A percentile compares a stretch with the other conserved stretches of the same genome.
phyloP scores from a whole-genome alignment of 2,329 filamentous ascomycete species.

The Penicillium psychrosexuale region DNA sequence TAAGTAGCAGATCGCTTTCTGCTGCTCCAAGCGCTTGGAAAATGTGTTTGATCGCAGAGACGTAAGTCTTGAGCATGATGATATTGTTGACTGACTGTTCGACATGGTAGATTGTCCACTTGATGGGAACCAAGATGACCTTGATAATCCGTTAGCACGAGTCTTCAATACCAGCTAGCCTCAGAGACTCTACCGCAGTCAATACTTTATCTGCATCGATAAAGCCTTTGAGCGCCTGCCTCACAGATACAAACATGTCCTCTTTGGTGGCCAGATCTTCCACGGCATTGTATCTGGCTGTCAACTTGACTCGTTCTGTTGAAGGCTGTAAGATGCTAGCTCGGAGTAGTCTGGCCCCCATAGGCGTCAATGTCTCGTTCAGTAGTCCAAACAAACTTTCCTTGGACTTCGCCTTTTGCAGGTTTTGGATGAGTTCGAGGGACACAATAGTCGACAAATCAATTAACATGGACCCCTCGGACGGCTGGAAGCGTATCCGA shows the following conservation, averaged over 20 bases:
- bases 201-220: conserved; percentile 76
- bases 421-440: conserved; percentile 85
- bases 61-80: conserved; percentile 79
- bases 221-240: conserved; percentile 71
- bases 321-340: conserved; percentile 87
- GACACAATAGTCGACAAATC: conserved; percentile 83
- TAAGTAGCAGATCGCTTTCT: conserved; percentile 61
- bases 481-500: conserved; percentile 80
- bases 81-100: conserved; percentile 85
- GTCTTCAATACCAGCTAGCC: neutral
- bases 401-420: conserved; percentile 72
- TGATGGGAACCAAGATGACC: conserved; percentile 72
- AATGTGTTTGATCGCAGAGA: conserved; percentile 64
- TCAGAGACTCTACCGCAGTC: conserved; percentile 57
- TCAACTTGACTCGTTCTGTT: conserved; percentile 66
- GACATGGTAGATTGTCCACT: conserved; percentile 63
- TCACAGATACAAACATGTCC: conserved; percentile 75
- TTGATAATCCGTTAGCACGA: conserved; percentile 35
- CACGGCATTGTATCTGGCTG: conserved; percentile 73
- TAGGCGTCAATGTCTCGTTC: conserved; percentile 80
- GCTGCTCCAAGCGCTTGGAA: conserved; percentile 66
- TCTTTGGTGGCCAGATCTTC: conserved; percentile 78
- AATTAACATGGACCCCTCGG: conserved; percentile 93
- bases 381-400: conserved; percentile 81
- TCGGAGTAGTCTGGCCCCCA: conserved; percentile 79